Evolutionary conservation across 331 rosid genomes (phyloP), one percentile per base, ranked within the genome.

Genomic region (Telfairia occidentalis): DNA sequence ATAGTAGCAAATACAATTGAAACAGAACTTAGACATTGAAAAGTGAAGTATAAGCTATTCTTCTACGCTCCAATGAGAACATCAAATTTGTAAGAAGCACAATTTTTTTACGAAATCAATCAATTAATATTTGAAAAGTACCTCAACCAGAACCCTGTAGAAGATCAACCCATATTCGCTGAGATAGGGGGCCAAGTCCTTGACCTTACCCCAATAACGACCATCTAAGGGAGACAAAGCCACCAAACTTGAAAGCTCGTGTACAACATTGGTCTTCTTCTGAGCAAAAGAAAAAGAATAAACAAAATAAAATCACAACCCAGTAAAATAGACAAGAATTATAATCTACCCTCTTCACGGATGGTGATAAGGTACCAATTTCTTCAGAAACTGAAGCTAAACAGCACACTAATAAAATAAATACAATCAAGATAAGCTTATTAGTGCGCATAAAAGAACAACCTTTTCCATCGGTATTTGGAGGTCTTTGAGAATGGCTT

Each of bases 161-260:
- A 76, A 92, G 49, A 90, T 92, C 19, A 92, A 81, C 18, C 87
- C 98, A 72, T 87, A 90, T 80, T 92, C 98, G 69, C 96, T 88
- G 86, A 86, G 67, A 37, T 59, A 87, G 35, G 88, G 96, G 58
- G 89, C 81, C 85, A 92, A 83, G 69, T 92, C 96, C 84, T 87
- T 86, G 42, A 92, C 92, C 83, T 89, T 89, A 38, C 79, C 79
- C 91, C 97, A 84, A 70, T 90, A 92, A 19, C 98, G 96, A 69
- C 98, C 97, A 74, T 90, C 98, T 83, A 92, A 81, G 0, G 98
- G 98, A 24, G 98, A 92, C 70, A 90, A 46, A 70, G 98, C 93
- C 54, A 89, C 89, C 85, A 92, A 82, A 77, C 78, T 76, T 40
- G 96, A 92, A 57, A 83, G 85, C 83, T 85, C 88, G 11, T 89